These are phyloP conservation scores for Blastobotrys malaysiensis DNA, from an alignment of 1,139 yeast species.

Conservation along the genomic window DNA sequence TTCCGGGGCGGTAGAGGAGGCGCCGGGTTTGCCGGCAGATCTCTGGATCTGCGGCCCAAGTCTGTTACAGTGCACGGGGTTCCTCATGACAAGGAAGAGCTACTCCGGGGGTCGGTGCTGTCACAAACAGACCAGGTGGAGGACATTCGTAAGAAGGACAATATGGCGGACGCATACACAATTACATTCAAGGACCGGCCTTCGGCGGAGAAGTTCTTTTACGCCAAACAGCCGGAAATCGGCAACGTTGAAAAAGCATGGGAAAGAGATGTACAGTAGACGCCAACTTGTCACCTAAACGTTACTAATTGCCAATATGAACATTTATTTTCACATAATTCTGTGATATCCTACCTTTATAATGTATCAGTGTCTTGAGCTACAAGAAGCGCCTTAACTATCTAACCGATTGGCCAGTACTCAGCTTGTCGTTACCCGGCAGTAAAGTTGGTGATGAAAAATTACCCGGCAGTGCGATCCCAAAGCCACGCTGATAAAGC, in stretches of 20 bases:
- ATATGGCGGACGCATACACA: conserved; percentile 22
- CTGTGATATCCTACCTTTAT: too few relatives aligned
- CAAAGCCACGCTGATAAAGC: background rate
- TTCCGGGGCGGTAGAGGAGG: conserved; percentile 22
- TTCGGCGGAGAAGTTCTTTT: conserved; percentile 39
- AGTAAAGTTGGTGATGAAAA: background rate
- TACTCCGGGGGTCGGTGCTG: conserved; percentile 26
- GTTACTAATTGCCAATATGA: too few relatives aligned
- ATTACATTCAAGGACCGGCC: conserved; percentile 38
- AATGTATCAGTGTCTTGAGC: too few relatives aligned
- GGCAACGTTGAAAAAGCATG: conserved; percentile 32
- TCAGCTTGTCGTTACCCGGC: background rate
- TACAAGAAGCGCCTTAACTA: too few relatives aligned
- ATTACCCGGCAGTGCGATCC: background rate
- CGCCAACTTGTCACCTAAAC: too few relatives aligned
- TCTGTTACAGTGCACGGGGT: conserved; percentile 32
- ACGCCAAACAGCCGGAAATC: conserved; percentile 28
- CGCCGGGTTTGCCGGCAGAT: conserved; percentile 21
- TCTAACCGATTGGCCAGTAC: too few relatives aligned
- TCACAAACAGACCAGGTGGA: conserved; percentile 23
- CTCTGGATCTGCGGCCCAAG: conserved; percentile 38
- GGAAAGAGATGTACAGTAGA: conserved; percentile 17
- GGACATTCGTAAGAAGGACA: conserved; percentile 15
- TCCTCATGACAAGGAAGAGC: conserved; percentile 31
- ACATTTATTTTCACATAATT: too few relatives aligned